Conservation (phyloP, 139 green algal genomes). For the Coelastrella sp. region DNA sequence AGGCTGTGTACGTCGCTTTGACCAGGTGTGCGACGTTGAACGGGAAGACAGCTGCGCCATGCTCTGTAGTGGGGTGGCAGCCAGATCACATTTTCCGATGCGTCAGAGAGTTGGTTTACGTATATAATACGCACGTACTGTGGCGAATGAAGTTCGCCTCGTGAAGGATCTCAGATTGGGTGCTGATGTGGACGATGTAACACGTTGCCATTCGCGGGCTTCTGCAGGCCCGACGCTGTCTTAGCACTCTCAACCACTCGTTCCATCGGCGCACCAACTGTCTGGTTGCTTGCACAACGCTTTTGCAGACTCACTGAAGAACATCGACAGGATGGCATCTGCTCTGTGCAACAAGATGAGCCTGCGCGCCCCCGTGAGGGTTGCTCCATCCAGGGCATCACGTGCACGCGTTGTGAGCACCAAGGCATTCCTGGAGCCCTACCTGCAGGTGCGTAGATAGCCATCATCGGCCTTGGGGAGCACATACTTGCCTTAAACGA, state of each 20-base stretch:
- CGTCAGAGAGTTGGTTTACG: neutral
- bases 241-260: neutral
- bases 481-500: no score
- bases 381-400: conserved; percentile 13
- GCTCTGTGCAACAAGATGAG: conserved; percentile 33
- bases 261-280: neutral
- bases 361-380: conserved; percentile 22
- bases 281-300: neutral
- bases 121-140: neutral
- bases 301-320: neutral
- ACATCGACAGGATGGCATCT: conserved; percentile 30
- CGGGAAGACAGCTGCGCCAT: no score
- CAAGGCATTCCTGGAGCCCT: conserved; percentile 34
- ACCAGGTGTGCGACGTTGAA: no score
- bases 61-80: no score
- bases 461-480: neutral
- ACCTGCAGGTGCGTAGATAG: conserved; percentile 14
- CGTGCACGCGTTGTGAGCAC: neutral
- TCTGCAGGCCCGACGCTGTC: neutral
- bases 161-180: neutral
- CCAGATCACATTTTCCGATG: no score
- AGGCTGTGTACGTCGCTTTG: no score
- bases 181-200: conserved; percentile 1
- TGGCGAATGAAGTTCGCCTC: neutral
- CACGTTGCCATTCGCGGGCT: neutral